These are phyloP conservation scores for Hemisphaericaspora subhashii DNA, from an alignment of 1,139 yeast genomes.

Conservation along the genomic window DNA sequence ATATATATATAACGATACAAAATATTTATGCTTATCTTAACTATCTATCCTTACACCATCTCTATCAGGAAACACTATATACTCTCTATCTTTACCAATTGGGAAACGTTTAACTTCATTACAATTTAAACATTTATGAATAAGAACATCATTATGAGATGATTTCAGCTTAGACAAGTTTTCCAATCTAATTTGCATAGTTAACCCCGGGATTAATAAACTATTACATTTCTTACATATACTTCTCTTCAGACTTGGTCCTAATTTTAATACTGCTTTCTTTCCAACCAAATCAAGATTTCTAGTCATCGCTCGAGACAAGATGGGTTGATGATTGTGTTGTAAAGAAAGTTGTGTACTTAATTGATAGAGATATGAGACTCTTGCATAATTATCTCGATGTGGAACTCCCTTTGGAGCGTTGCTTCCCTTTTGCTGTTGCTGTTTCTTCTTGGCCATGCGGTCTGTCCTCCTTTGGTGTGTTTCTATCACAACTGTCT, in stretches of 20 bases:
- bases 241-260: constrained; percentile 60
- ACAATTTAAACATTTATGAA: constrained; percentile 30
- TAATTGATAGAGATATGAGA: constrained; percentile 57
- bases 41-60: constrained; percentile 11
- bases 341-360: constrained; percentile 27
- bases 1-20: neutral
- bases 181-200: constrained; percentile 31
- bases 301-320: constrained; percentile 52
- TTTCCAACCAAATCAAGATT: constrained; percentile 55
- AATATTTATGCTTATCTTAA: neutral
- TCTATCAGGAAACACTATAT: constrained; percentile 29
- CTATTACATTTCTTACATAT: constrained; percentile 61
- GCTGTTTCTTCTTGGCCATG: constrained; percentile 7
- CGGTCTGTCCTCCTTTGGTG: neutral
- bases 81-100: constrained; percentile 32
- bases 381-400: constrained; percentile 58
- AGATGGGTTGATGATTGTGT: constrained; percentile 23
- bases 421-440: constrained; percentile 9
- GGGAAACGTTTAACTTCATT: constrained; percentile 31
- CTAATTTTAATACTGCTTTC: constrained; percentile 59
- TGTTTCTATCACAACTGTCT: too few species aligned
- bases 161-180: constrained; percentile 26
- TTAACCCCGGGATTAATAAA: constrained; percentile 47
- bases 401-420: constrained; percentile 44
- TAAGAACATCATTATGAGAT: constrained; percentile 32